Conservation (phyloP, 2,329 filamentous ascomycete genomes). For the Rugonectria rugulosa region DNA sequence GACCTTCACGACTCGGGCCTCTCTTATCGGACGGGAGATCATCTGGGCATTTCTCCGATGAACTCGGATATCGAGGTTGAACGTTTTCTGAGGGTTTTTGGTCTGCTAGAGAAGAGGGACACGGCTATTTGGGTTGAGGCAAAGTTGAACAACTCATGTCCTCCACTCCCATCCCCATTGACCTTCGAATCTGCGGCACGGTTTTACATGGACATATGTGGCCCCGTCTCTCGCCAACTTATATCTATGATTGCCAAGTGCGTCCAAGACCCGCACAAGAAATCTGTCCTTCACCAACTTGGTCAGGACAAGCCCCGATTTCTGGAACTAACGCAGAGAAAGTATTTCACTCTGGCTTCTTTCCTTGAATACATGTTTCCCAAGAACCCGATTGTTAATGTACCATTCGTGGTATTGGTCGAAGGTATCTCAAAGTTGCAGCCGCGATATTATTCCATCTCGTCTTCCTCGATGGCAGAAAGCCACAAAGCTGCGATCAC, state of each 20-base stretch:
- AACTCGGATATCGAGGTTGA: constrained; percentile 94
- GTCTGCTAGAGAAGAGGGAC: constrained; percentile 77
- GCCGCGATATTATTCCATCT: too few species aligned
- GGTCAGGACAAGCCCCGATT: constrained; percentile 96
- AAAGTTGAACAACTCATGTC: constrained; percentile 93
- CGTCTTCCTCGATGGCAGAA: too few species aligned
- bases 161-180: constrained; percentile 95
- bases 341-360: too few species aligned
- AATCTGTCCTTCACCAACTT: constrained; percentile 86
- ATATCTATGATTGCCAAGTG: constrained; percentile 87
- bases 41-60: constrained; percentile 96
- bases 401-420: neutral
- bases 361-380: too few species aligned
- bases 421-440: neutral
- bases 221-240: constrained; percentile 95
- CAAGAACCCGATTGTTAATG: too few species aligned
- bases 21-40: constrained; percentile 93
- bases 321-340: too few species aligned
- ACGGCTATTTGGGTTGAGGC: constrained; percentile 87
- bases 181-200: constrained; percentile 92
- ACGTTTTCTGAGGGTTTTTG: constrained; percentile 81
- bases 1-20: constrained; percentile 89
- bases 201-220: constrained; percentile 96
- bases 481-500: too few species aligned
- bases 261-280: constrained; percentile 81